Conservation (phyloP, 169 alveolate genomes). For the Besnoitia besnoiti region DNA sequence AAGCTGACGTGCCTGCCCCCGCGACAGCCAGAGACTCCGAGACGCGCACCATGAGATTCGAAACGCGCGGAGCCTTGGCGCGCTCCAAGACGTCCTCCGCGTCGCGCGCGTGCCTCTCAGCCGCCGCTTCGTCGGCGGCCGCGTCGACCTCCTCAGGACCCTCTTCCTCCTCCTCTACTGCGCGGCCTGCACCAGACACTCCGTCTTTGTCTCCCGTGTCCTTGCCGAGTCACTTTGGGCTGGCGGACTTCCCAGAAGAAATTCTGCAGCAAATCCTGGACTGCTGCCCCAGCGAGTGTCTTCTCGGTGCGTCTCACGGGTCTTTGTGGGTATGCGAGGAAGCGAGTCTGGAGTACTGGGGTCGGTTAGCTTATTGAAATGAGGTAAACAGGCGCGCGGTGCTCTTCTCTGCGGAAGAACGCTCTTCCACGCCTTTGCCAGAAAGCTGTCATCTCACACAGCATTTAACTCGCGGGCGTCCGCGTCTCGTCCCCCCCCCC, state of each 20-base stretch:
- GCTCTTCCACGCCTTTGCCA: too few species aligned
- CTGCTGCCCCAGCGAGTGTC: conserved; percentile 16
- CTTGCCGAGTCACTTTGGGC: neutral
- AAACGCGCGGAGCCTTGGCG: neutral
- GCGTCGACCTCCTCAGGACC: neutral
- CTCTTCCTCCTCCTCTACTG: conserved; percentile 8
- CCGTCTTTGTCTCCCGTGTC: neutral
- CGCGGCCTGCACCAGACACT: neutral
- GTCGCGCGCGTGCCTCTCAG: neutral
- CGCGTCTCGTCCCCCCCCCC: neutral
- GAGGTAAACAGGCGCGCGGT: too few species aligned
- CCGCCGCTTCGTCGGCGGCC: neutral
- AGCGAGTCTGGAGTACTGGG: too few species aligned
- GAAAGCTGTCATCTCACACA: too few species aligned
- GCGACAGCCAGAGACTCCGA: too few species aligned
- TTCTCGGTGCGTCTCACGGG: too few species aligned
- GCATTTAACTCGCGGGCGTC: neutral
- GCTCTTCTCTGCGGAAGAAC: too few species aligned
- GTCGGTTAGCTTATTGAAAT: too few species aligned
- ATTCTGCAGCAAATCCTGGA: neutral
- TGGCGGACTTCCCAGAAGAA: neutral
- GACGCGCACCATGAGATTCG: neutral
- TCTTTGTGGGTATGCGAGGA: too few species aligned
- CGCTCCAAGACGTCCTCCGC: neutral
- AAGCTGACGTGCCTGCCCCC: too few species aligned